phyloP scores from a whole-genome alignment of 495 filamentous ascomycete species.

The Daldinia bambusicola region DNA sequence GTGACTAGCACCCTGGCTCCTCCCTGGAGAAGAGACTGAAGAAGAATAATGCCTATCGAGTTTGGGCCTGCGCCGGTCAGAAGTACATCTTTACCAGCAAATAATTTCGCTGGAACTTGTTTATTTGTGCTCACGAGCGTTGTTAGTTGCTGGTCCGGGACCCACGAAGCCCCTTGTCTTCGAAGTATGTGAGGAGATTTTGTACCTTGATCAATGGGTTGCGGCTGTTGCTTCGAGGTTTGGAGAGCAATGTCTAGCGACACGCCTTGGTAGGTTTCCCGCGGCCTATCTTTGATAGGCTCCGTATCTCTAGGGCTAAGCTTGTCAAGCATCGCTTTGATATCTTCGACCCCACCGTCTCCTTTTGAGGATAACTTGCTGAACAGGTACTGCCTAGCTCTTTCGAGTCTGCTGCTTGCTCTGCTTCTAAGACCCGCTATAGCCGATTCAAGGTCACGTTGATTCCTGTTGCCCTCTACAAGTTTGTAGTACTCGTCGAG shows the following conservation, averaged over 20 bases:
- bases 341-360: neutral
- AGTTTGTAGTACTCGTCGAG: constrained; percentile 93
- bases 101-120: constrained; percentile 69
- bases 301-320: constrained; percentile 7
- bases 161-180: constrained; percentile 70
- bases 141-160: constrained; percentile 85
- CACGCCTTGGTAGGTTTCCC: neutral
- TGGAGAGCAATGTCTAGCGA: constrained; percentile 1
- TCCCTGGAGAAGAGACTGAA: constrained; percentile 86
- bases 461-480: constrained; percentile 85
- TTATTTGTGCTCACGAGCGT: constrained; percentile 63
- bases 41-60: constrained; percentile 87
- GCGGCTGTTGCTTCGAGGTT: neutral
- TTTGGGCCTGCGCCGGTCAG: constrained; percentile 92
- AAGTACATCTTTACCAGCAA: constrained; percentile 85
- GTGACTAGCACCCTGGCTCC: constrained; percentile 90
- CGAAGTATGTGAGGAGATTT: constrained; percentile 35
- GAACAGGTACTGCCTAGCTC: constrained; percentile 28
- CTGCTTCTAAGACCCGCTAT: constrained; percentile 24
- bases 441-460: constrained; percentile 56
- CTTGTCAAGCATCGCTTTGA: constrained; percentile 21
- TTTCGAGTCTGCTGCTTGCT: constrained; percentile 32
- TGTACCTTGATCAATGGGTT: neutral
- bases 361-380: constrained; percentile 17
- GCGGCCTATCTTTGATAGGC: neutral